phyloP scores from a whole-genome alignment of 306 rosid species.

The Leucaena leucocephala region DNA sequence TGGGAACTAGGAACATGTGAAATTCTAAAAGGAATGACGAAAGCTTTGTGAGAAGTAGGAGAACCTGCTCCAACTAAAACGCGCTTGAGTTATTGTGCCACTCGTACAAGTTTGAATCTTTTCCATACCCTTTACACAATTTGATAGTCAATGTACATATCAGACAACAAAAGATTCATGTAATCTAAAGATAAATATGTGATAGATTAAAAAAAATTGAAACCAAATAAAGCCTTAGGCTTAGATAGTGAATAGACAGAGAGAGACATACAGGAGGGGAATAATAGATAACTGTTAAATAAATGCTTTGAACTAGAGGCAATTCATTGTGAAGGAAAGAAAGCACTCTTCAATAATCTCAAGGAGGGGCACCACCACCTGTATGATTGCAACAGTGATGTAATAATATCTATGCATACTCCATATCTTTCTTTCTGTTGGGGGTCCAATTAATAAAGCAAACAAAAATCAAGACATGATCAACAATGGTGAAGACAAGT shows the following conservation, averaged over 20 bases:
- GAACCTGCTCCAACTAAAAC: slow-evolving; percentile 27
- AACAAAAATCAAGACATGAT: slow-evolving; percentile 19
- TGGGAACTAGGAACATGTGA: background rate
- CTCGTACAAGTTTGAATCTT: background rate
- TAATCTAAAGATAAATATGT: no score
- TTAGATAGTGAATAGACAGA: no score
- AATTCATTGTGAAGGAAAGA: background rate
- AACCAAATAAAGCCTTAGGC: no score
- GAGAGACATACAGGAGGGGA: background rate
- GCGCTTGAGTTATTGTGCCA: background rate
- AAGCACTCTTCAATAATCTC: background rate
- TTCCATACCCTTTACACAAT: background rate
- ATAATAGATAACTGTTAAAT: background rate
- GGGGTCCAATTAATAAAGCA: slow-evolving; percentile 40
- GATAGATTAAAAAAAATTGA: no score
- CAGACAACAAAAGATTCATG: background rate
- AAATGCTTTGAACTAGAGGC: background rate
- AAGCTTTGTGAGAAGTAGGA: background rate
- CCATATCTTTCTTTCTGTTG: background rate
- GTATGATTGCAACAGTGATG: slow-evolving; percentile 18
- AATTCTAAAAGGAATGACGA: background rate
- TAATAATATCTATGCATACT: background rate
- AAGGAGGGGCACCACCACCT: slow-evolving; percentile 32
- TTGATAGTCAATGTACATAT: background rate
- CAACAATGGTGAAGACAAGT: slow-evolving; percentile 18